Percentiles rank a stretch among this genome's conserved stretches.
Evolutionary conservation across 2,329 filamentous ascomycete genomes (phyloP).

Genomic region (Bipolaris zeicola): DNA sequence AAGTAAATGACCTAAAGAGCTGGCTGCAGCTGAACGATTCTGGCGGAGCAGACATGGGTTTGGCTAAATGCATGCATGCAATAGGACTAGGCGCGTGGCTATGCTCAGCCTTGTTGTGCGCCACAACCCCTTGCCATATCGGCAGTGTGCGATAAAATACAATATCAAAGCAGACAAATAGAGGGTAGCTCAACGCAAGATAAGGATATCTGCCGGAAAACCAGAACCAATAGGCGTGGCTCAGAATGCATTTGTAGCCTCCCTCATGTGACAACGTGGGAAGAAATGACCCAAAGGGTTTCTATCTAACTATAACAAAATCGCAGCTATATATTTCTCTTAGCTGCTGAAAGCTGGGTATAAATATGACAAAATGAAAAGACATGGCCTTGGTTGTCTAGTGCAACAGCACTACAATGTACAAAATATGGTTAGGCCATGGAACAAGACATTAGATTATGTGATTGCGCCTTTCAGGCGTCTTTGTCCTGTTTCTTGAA

Average conservation of each 20-base stretch:
- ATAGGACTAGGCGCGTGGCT: background rate
- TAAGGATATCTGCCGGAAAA: background rate
- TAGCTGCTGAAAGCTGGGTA: background rate
- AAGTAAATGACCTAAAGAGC: too few relatives aligned
- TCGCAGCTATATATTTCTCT: background rate
- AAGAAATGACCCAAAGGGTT: background rate
- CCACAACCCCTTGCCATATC: too few relatives aligned
- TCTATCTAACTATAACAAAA: background rate
- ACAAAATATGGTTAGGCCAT: background rate
- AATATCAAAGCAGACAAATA: background rate
- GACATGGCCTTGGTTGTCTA: background rate
- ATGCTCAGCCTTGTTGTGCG: too few relatives aligned
- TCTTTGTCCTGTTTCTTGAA: slow-evolving; percentile 22
- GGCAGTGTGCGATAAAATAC: background rate
- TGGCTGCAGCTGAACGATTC: too few relatives aligned
- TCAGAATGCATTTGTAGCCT: background rate
- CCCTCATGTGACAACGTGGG: background rate
- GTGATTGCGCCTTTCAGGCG: background rate
- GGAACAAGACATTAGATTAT: slow-evolving; percentile 1
- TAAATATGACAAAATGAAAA: background rate
- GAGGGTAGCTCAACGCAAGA: too few relatives aligned
- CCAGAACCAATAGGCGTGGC: background rate
- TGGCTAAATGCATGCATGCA: background rate
- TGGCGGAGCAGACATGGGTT: too few relatives aligned
- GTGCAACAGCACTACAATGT: background rate